A percentile compares a stretch with the other conserved stretches of the same genome.
phyloP scores from a whole-genome alignment of 441 rosid genomes.

The Euphorbia schlechtendalii region DNA sequence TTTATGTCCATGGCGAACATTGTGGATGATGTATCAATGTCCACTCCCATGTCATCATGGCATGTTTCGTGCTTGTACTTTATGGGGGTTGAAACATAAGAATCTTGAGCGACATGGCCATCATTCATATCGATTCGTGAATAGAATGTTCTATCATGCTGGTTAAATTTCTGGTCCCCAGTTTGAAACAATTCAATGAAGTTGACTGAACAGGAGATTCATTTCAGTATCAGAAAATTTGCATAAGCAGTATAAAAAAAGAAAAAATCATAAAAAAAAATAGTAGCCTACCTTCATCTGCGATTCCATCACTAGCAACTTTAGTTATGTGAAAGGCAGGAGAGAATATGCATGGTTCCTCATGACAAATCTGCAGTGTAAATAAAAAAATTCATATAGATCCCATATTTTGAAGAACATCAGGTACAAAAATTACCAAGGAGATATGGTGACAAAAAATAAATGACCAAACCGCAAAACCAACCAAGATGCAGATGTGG shows the following conservation, averaged over 20 bases:
- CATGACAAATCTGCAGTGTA: conserved; percentile 36
- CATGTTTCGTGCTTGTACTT: conserved; percentile 21
- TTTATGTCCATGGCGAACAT: conserved; percentile 35
- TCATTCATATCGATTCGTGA: conserved; percentile 21
- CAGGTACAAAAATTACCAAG: neutral
- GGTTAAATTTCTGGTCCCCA: conserved; percentile 27
- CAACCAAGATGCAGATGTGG: neutral
- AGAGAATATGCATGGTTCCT: conserved; percentile 46
- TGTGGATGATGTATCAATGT: conserved; percentile 27
- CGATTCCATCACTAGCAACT: conserved; percentile 29
- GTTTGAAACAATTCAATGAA: conserved; percentile 27
- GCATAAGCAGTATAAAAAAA: neutral
- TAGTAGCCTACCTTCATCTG: conserved; percentile 35
- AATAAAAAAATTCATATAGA: conserved; percentile 13
- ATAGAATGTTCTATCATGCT: conserved; percentile 17
- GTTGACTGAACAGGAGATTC: conserved; percentile 23
- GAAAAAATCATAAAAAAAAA: neutral
- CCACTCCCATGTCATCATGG: conserved; percentile 23
- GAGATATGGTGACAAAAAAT: neutral
- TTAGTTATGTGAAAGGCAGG: conserved; percentile 52
- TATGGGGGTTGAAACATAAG: conserved; percentile 20
- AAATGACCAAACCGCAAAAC: too few species aligned
- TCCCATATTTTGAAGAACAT: neutral
- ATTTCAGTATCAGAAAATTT: conserved; percentile 2
- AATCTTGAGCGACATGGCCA: conserved; percentile 20